A percentile compares a stretch with the other conserved stretches of the same genome.
Conservation (phyloP, 1,284 basidiomycete species). For the Cystobasidium slooffiae region DNA sequence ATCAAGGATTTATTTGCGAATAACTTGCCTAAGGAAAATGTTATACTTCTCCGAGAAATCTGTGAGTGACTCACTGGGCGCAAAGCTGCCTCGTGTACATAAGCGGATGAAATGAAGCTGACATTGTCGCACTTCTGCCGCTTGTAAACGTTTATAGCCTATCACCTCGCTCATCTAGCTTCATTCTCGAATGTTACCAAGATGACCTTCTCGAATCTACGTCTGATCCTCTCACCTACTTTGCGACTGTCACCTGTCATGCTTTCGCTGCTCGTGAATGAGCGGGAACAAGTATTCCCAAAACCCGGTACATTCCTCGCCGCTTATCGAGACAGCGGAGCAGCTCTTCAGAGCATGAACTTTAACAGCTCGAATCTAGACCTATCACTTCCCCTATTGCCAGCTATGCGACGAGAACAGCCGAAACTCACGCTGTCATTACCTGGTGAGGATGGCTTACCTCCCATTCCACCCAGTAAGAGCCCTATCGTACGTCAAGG, state of each 20-base stretch:
- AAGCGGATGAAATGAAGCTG: background rate
- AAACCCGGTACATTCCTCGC: slow-evolving; percentile 27
- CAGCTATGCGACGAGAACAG: background rate
- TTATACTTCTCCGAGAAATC: slow-evolving; percentile 47
- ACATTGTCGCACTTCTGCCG: background rate
- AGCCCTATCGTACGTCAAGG: background rate
- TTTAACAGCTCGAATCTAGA: slow-evolving; percentile 9
- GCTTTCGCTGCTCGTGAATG: slow-evolving; percentile 49
- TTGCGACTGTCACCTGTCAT: slow-evolving; percentile 49
- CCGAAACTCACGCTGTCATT: slow-evolving; percentile 19
- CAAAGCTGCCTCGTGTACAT: background rate
- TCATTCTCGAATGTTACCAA: slow-evolving; percentile 47
- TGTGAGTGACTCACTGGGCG: background rate
- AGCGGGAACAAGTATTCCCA: slow-evolving; percentile 46
- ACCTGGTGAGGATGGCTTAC: slow-evolving; percentile 19
- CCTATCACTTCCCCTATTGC: background rate
- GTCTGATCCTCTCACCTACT: slow-evolving; percentile 51
- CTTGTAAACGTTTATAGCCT: slow-evolving; percentile 27
- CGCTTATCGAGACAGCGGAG: background rate
- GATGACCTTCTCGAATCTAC: slow-evolving; percentile 51
- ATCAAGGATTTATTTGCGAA: slow-evolving; percentile 45
- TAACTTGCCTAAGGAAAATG: slow-evolving; percentile 46
- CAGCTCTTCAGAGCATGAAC: background rate
- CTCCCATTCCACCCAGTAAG: slow-evolving; percentile 22
- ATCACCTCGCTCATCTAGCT: slow-evolving; percentile 49